These are phyloP conservation scores for Quercus agrifolia DNA, from an alignment of 306 rosid species.

Conservation along the genomic window DNA sequence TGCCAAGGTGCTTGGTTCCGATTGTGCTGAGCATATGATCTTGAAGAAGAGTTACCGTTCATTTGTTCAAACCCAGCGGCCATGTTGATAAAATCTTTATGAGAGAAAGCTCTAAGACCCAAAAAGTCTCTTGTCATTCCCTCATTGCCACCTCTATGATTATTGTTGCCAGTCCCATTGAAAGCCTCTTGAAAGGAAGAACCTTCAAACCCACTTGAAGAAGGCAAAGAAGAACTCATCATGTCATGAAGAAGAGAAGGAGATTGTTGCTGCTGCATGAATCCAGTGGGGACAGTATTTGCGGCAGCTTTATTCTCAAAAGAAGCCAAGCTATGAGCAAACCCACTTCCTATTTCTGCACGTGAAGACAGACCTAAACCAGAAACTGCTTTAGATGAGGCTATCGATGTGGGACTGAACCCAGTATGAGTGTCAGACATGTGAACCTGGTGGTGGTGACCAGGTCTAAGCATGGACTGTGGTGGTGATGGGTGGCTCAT, in stretches of 20 bases:
- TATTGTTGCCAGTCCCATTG: conserved; percentile 26
- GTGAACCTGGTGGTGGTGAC: conserved; percentile 22
- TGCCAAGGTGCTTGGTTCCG: conserved; percentile 53
- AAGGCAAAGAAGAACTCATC: conserved; percentile 31
- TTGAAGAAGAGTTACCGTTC: conserved; percentile 23
- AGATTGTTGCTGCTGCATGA: conserved; percentile 11
- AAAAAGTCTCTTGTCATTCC: conserved; percentile 70
- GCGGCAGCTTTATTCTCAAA: conserved; percentile 39
- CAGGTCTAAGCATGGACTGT: conserved; percentile 26
- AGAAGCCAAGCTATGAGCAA: conserved; percentile 26
- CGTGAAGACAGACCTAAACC: conserved; percentile 33
- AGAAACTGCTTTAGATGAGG: conserved; percentile 22
- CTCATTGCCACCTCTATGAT: conserved; percentile 9
- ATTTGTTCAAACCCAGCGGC: conserved; percentile 44
- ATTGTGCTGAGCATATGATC: conserved; percentile 31
- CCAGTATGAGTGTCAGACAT: conserved; percentile 2
- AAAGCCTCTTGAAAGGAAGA: conserved; percentile 33
- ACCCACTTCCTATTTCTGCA: conserved; percentile 35
- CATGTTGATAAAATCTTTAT: conserved; percentile 35
- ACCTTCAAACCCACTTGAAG: conserved; percentile 19
- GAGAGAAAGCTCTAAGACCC: conserved; percentile 54
- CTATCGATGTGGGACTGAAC: not conserved
- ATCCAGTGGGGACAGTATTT: not conserved
- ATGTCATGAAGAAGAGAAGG: conserved; percentile 43
- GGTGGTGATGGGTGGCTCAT: conserved; percentile 28